phyloP scores from a whole-genome alignment of 352 stramenopile genomes.

The Pythium pectinolyticum region DNA sequence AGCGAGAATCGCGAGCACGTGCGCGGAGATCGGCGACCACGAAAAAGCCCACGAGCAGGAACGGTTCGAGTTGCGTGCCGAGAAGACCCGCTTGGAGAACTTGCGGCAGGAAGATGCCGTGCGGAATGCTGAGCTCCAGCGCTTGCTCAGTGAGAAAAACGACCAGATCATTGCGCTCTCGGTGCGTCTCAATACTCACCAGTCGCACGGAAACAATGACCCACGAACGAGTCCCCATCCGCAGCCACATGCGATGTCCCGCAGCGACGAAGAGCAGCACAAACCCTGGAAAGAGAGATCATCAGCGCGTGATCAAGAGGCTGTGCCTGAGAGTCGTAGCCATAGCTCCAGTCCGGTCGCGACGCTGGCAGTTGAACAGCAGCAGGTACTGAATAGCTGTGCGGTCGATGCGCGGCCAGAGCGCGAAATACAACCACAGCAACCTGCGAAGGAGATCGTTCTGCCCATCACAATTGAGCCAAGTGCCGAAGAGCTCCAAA shows the following conservation, averaged over 20 bases:
- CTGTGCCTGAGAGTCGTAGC: too few species aligned
- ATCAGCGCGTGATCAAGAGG: too few species aligned
- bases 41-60: constrained; percentile 63
- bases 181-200: constrained; percentile 29
- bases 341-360: too few species aligned
- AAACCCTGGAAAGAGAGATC: not conserved
- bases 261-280: not conserved
- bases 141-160: constrained; percentile 73
- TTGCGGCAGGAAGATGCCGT: constrained; percentile 49
- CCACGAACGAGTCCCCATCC: constrained; percentile 16
- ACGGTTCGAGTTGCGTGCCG: constrained; percentile 40
- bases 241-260: too few species aligned
- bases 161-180: constrained; percentile 51
- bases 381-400: too few species aligned
- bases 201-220: constrained; percentile 11
- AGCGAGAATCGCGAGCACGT: constrained; percentile 62
- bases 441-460: not conserved
- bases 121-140: constrained; percentile 55
- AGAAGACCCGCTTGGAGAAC: constrained; percentile 35
- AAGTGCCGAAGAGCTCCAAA: constrained; percentile 35
- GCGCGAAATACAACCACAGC: too few species aligned
- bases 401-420: too few species aligned
- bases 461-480: not conserved
- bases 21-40: constrained; percentile 67
- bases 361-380: too few species aligned